phyloP scores from a whole-genome alignment of 164 flowering plant genomes.

The Umbilicus rupestris region DNA sequence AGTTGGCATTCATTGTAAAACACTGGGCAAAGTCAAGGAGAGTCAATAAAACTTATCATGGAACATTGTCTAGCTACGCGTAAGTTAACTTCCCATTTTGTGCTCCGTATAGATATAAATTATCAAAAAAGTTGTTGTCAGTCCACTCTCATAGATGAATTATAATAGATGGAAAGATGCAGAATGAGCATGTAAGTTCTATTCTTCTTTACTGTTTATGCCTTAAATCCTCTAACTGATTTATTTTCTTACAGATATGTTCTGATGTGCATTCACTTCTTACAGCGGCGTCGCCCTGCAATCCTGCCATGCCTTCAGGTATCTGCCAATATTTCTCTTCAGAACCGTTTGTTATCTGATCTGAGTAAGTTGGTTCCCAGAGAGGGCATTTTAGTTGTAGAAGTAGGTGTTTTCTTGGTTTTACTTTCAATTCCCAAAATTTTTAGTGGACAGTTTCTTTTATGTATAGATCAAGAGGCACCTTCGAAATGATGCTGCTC shows the following conservation, averaged over 20 bases:
- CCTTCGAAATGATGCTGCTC: background rate
- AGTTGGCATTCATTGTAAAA: conserved; percentile 89
- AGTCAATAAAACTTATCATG: conserved; percentile 89
- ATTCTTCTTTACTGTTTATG: background rate
- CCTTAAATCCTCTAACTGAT: background rate
- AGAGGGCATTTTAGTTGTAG: background rate
- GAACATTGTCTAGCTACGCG: conserved; percentile 99
- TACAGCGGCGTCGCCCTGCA: conserved; percentile 82
- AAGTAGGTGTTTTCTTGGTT: background rate
- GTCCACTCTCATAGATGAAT: background rate
- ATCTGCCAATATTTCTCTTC: conserved; percentile 8
- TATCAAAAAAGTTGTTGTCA: background rate
- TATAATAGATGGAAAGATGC: background rate
- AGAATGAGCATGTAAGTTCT: background rate
- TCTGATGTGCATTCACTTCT: conserved; percentile 96
- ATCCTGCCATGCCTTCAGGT: conserved; percentile 99
- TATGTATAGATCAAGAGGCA: background rate
- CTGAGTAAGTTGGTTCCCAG: background rate
- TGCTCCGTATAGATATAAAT: background rate
- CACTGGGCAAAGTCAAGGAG: conserved; percentile 96
- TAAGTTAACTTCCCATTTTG: conserved; percentile 31
- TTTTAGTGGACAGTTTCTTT: background rate
- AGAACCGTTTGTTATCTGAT: background rate
- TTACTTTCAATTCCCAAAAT: too few relatives aligned
- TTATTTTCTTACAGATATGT: conserved; percentile 68